A percentile compares a stretch with the other conserved stretches of the same genome.
Evolutionary conservation across 1,284 basidiomycete species (phyloP).

Genomic region (Fomitopsis schrenkii): DNA sequence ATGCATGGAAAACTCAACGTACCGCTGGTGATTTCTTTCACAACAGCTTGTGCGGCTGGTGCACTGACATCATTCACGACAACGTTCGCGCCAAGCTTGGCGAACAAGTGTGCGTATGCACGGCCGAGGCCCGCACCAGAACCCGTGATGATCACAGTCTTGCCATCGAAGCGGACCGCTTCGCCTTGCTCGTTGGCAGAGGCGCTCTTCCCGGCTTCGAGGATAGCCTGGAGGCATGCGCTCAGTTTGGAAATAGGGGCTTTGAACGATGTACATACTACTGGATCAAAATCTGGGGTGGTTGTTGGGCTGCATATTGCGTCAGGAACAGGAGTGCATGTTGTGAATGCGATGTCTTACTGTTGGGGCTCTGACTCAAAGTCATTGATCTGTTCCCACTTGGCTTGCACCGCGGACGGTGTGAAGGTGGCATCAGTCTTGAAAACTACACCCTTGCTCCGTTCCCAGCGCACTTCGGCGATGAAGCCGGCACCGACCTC

Average conservation of each 20-base stretch:
- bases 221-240: constrained; percentile 44
- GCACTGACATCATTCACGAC: constrained; percentile 95
- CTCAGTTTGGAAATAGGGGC: background rate
- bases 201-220: constrained; percentile 65
- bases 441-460: constrained; percentile 85
- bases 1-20: constrained; percentile 10
- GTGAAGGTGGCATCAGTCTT: constrained; percentile 91
- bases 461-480: constrained; percentile 92
- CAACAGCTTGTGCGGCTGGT: constrained; percentile 81
- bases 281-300: constrained; percentile 67
- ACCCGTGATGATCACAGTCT: constrained; percentile 94
- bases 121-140: constrained; percentile 92
- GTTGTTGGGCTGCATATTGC: constrained; percentile 51
- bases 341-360: constrained; percentile 35
- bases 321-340: background rate
- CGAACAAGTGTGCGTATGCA: constrained; percentile 90
- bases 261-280: constrained; percentile 34
- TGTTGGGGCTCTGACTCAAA: constrained; percentile 71
- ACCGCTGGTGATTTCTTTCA: constrained; percentile 84
- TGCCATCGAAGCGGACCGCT: constrained; percentile 79
- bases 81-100: constrained; percentile 89
- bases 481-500: constrained; percentile 95
- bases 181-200: constrained; percentile 74
- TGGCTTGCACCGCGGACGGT: constrained; percentile 85
- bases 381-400: constrained; percentile 81